These are phyloP conservation scores for Backusella tuberculispora DNA, from an alignment of 192 early-diverging fungal genomes.

Conservation along the genomic window DNA sequence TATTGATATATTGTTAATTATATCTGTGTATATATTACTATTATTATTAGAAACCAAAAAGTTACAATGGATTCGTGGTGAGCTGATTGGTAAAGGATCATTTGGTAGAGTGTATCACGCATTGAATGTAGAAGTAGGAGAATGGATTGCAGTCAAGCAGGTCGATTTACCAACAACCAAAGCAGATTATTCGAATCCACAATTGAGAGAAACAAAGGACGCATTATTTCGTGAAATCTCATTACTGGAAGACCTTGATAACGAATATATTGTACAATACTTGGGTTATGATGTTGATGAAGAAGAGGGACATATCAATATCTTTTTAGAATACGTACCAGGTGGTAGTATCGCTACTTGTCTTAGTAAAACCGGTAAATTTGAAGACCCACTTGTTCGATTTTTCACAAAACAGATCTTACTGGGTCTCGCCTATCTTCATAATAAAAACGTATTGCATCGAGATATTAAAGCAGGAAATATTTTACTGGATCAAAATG, in stretches of 20 bases:
- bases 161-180: conserved; percentile 64
- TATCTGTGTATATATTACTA: neutral
- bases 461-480: conserved; percentile 86
- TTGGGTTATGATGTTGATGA: conserved; percentile 69
- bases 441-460: conserved; percentile 74
- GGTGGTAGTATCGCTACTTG: conserved; percentile 87
- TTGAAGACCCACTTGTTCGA: conserved; percentile 73
- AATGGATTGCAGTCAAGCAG: conserved; percentile 87
- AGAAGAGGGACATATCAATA: conserved; percentile 71
- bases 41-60: conserved; percentile 37
- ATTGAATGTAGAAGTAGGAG: conserved; percentile 66
- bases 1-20: neutral
- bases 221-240: conserved; percentile 76
- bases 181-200: conserved; percentile 49
- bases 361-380: conserved; percentile 71
- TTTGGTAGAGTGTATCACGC: conserved; percentile 82
- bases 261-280: conserved; percentile 95
- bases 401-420: conserved; percentile 84
- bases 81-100: conserved; percentile 82
- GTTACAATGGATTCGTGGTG: conserved; percentile 76
- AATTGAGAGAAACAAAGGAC: conserved; percentile 49
- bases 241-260: conserved; percentile 75
- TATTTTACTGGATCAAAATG: conserved; percentile 77
- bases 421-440: conserved; percentile 85
- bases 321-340: conserved; percentile 97